Percentiles rank a stretch among this genome's conserved stretches.
Conservation (phyloP, 768 basidiomycete species). For the Serendipita sp. region DNA sequence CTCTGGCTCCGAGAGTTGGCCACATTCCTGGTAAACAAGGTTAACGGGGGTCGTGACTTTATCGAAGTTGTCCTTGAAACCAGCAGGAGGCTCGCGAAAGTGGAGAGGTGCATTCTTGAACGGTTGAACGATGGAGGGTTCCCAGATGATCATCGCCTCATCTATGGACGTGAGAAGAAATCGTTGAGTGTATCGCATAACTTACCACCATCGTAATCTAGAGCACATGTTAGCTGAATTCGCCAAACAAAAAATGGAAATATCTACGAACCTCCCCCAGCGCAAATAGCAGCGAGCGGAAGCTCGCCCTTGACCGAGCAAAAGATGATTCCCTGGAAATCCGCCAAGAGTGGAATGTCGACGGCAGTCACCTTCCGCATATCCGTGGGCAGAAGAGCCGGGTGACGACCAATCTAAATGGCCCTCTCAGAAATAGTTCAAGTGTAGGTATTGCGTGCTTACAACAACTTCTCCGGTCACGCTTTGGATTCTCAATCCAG, state of each 20-base stretch:
- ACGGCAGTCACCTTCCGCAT: neutral
- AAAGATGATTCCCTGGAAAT: neutral
- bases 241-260: neutral
- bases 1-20: neutral
- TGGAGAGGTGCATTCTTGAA: neutral
- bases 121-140: neutral
- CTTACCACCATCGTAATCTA: slow-evolving; percentile 4
- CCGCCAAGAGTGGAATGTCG: neutral
- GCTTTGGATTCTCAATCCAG: neutral
- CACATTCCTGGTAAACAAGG: neutral
- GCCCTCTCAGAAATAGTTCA: neutral
- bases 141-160: neutral
- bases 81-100: neutral
- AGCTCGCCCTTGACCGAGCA: neutral
- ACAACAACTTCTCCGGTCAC: neutral
- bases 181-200: neutral
- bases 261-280: neutral
- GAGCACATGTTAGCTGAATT: neutral
- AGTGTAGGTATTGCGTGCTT: neutral
- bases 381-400: neutral
- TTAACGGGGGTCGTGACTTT: neutral
- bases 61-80: neutral
- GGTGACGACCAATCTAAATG: slow-evolving; percentile 1
- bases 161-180: neutral
- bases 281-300: neutral